Percentiles rank a stretch among this genome's conserved stretches.
These are phyloP conservation scores for Nigrospora oryzae DNA, from an alignment of 2,329 filamentous ascomycete species.

Conservation along the genomic window DNA sequence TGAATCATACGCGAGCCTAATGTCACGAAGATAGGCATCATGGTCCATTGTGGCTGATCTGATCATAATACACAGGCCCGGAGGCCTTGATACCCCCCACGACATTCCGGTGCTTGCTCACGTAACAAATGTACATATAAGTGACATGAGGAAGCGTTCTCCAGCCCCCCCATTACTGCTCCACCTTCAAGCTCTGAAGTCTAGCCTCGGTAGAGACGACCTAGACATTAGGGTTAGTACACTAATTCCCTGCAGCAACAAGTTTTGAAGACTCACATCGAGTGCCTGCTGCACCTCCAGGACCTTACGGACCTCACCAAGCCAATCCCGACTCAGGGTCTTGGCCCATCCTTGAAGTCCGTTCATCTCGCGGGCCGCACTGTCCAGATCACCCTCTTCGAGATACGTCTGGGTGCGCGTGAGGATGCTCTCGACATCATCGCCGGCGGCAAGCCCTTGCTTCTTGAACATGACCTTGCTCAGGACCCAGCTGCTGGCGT, in stretches of 20 bases:
- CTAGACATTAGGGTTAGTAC: constrained; percentile 32
- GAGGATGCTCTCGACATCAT: constrained; percentile 90
- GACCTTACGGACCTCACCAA: constrained; percentile 82
- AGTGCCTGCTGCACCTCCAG: constrained; percentile 93
- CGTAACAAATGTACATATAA: constrained; percentile 20
- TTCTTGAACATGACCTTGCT: constrained; percentile 97
- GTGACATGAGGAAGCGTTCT: constrained; percentile 7
- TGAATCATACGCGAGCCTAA: too few relatives aligned
- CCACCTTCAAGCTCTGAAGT: constrained; percentile 73
- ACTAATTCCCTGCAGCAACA: background rate
- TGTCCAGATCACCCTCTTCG: constrained; percentile 88
- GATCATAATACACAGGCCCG: background rate
- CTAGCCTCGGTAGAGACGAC: constrained; percentile 86
- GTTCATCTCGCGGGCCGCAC: constrained; percentile 92
- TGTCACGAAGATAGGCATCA: background rate
- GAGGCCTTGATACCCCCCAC: background rate
- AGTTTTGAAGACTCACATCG: constrained; percentile 58
- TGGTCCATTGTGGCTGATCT: background rate
- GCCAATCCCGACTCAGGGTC: constrained; percentile 89
- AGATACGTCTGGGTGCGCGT: constrained; percentile 82
- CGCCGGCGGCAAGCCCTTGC: constrained; percentile 70
- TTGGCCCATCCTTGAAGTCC: constrained; percentile 88
- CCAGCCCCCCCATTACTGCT: constrained; percentile 1
- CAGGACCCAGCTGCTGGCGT: constrained; percentile 81
- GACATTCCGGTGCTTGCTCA: too few relatives aligned